Percentiles rank a stretch among this genome's conserved stretches.
phyloP scores from a whole-genome alignment of 768 basidiomycete species.

The Pleurotus ostreatus region DNA sequence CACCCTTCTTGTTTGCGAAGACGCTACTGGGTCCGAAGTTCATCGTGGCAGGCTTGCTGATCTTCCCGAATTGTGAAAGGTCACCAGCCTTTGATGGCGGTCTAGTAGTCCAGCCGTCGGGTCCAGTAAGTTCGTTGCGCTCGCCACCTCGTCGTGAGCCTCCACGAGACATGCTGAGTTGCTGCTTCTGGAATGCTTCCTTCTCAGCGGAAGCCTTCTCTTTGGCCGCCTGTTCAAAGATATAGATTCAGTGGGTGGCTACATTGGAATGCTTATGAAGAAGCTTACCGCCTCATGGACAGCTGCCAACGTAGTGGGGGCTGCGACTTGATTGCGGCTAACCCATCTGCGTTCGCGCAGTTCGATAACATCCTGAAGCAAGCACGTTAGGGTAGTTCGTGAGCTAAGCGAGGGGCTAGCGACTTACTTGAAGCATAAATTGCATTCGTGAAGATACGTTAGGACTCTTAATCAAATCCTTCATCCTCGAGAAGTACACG shows the following conservation, averaged over 20 bases:
- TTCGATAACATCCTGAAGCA: constrained; percentile 80
- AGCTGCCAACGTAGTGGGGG: constrained; percentile 84
- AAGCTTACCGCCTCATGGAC: constrained; percentile 77
- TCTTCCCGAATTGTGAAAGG: constrained; percentile 85
- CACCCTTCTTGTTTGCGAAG: constrained; percentile 67
- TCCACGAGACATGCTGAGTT: constrained; percentile 78
- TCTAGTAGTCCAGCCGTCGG: constrained; percentile 88
- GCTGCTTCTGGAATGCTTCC: constrained; percentile 52
- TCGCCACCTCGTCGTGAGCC: constrained; percentile 87
- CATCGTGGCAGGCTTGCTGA: constrained; percentile 60
- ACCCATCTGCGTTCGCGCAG: constrained; percentile 83
- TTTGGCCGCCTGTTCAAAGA: constrained; percentile 60
- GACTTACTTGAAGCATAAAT: constrained; percentile 89
- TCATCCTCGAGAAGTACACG: constrained; percentile 91
- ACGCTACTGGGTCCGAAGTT: constrained; percentile 85
- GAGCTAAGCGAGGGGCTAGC: background rate
- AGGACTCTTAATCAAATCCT: constrained; percentile 67
- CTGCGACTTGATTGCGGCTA: constrained; percentile 63
- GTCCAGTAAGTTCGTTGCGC: constrained; percentile 51
- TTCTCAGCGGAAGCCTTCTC: constrained; percentile 69
- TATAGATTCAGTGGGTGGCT: background rate
- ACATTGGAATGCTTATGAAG: background rate
- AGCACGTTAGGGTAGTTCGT: constrained; percentile 8
- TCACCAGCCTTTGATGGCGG: constrained; percentile 79
- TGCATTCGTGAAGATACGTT: constrained; percentile 85